Evolutionary conservation across 768 basidiomycete genomes (phyloP).

Genomic region (Hydnomerulius pinastri): DNA sequence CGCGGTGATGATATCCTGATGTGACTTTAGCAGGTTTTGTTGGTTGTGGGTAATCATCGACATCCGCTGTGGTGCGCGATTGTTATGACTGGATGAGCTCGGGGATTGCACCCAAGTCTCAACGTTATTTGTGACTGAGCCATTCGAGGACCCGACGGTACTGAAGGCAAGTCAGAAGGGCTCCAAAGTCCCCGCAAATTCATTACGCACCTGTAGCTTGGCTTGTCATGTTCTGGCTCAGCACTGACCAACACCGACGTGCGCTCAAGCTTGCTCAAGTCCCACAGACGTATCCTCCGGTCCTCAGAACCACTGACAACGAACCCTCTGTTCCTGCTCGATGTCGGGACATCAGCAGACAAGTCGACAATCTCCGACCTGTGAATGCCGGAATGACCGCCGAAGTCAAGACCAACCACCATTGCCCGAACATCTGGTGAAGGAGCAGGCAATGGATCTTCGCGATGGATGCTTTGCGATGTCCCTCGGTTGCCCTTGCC

Average conservation of each 20-base stretch:
- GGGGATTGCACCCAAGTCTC: conserved; percentile 61
- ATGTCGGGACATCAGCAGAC: conserved; percentile 38
- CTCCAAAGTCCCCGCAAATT: neutral
- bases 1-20: conserved; percentile 89
- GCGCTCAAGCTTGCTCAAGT: conserved; percentile 69
- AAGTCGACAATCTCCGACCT: conserved; percentile 52
- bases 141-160: conserved; percentile 36
- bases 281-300: conserved; percentile 85
- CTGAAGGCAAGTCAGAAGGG: conserved; percentile 22
- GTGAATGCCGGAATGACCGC: conserved; percentile 59
- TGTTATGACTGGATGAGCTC: conserved; percentile 49
- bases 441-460: conserved; percentile 44
- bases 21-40: conserved; percentile 79
- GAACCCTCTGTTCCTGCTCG: conserved; percentile 61
- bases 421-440: conserved; percentile 71
- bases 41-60: conserved; percentile 81
- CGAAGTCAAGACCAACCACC: conserved; percentile 75
- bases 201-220: conserved; percentile 66
- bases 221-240: conserved; percentile 74
- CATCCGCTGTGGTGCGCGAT: conserved; percentile 73
- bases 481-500: conserved; percentile 30
- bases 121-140: conserved; percentile 53
- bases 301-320: conserved; percentile 92
- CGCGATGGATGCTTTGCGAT: conserved; percentile 35
- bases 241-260: conserved; percentile 80